Evolutionary conservation across 2,329 filamentous ascomycete genomes (phyloP).

Genomic region (Aurifilum marmelostoma): DNA sequence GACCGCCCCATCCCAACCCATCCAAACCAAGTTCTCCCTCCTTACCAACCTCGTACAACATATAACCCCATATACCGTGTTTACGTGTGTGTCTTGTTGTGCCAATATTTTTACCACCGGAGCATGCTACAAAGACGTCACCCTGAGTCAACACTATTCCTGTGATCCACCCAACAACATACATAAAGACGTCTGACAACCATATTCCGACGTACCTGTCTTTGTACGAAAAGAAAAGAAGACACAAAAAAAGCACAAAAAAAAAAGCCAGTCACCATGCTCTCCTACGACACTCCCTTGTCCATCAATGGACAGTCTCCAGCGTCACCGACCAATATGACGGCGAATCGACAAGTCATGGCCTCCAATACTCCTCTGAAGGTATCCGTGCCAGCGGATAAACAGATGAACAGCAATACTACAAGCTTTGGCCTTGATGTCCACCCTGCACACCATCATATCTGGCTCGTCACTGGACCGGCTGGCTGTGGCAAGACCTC

Average conservation of each 20-base stretch:
- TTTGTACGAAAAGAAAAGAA: not conserved
- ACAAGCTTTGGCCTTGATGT: slow-evolving; percentile 33
- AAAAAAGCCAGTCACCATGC: slow-evolving; percentile 47
- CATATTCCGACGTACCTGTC: not conserved
- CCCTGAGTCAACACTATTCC: not conserved
- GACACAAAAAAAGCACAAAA: no score
- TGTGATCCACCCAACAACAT: no score
- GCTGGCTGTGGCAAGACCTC: slow-evolving; percentile 82
- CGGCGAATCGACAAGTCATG: slow-evolving; percentile 34
- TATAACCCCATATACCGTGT: not conserved
- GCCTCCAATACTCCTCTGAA: slow-evolving; percentile 36
- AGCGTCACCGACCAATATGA: slow-evolving; percentile 35
- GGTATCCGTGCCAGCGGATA: slow-evolving; percentile 34
- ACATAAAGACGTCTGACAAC: not conserved
- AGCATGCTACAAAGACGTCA: slow-evolving; percentile 9
- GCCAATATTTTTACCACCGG: not conserved
- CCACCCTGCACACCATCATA: slow-evolving; percentile 60
- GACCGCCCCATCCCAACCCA: not conserved
- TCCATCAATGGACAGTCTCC: slow-evolving; percentile 46
- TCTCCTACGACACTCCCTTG: slow-evolving; percentile 54
- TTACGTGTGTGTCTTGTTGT: not conserved
- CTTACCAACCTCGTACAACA: not conserved
- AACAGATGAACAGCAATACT: slow-evolving; percentile 37
- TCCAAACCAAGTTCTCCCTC: not conserved
- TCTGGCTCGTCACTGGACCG: slow-evolving; percentile 80